These are phyloP conservation scores for Neofusicoccum laricinum DNA, from an alignment of 2,329 filamentous ascomycete species.

Conservation along the genomic window DNA sequence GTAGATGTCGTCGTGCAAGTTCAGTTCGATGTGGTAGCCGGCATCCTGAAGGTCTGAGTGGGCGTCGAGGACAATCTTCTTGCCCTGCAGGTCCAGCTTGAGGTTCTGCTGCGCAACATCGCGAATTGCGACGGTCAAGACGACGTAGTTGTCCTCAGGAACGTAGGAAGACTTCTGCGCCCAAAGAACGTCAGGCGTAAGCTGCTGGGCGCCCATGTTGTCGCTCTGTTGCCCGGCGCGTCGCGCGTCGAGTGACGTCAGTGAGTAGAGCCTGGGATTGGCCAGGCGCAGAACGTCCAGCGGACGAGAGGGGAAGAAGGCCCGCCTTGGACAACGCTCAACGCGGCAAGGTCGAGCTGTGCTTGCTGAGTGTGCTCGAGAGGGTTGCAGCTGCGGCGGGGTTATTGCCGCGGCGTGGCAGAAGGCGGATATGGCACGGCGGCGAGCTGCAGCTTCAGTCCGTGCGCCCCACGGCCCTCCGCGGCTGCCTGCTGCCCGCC, in stretches of 20 bases:
- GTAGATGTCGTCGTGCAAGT: neutral
- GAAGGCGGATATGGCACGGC: neutral
- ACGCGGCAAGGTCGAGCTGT: too few species aligned
- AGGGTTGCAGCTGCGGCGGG: neutral
- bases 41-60: neutral
- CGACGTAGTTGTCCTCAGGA: neutral
- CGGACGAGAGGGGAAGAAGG: neutral
- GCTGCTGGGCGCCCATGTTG: neutral
- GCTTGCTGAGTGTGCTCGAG: neutral
- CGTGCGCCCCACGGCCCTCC: neutral
- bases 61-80: neutral
- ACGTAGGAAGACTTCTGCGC: neutral
- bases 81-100: neutral
- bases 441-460: neutral
- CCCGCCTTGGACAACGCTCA: too few species aligned
- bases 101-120: neutral
- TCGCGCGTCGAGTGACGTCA: neutral
- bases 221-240: neutral
- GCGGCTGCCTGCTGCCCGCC: neutral
- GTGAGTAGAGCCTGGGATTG: neutral
- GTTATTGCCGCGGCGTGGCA: neutral
- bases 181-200: neutral
- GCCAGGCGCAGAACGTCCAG: neutral
- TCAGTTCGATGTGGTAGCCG: neutral
- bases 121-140: neutral